Base-by-base conservation (phyloP, 371 early-diverging fungal species). In the Lichtheimia corymbifera region DNA sequence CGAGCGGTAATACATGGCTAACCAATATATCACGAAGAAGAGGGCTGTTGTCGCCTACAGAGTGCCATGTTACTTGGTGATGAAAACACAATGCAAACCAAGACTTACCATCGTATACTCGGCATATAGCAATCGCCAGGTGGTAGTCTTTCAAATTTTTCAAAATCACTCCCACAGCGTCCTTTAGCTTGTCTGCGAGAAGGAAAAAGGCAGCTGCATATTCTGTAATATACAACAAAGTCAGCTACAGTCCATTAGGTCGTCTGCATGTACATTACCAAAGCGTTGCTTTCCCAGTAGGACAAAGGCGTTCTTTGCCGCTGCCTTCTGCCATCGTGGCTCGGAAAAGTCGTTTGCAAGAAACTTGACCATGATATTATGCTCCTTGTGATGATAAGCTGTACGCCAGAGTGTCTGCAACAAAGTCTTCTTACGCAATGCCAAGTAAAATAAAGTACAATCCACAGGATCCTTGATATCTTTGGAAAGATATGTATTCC, bases 131-230 rank as follows among this genome's bases (percentile, higher is more conserved):
- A 25, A 97, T 87, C 1, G 98, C 98, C 13, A 99, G 71, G 70
- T 95, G 96, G 24, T 88, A 74, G 67, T 99, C 99, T 20, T 91
- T 82, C 13, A 98, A 68, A 61, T 98, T 88, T 59, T 92, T 92
- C 17, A 97, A 59, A 52, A 96, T 96, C 2, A 99, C 92, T 64
- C 84, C 90, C 14, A 93, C 91, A 1, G 98, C 97, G 77, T 99
- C 98, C 49, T 83, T 81, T 5, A 95, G 71, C 42, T 85, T 85
- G 53, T 90, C 93, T 0, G 88, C 97, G 13, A 99, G 81, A 59
- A 99, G 67, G 65, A 99, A 99, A 73, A 99, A 99, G 0, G 96
- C 89, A 0, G 91, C 97, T 0, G 98, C 97, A 63, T 97, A 94
- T 50, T 91, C 91, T 56, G 11, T 35, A 9, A 55, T 55, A 14